phyloP scores from a whole-genome alignment of 345 rosid genomes.

The Citrus maxima region DNA sequence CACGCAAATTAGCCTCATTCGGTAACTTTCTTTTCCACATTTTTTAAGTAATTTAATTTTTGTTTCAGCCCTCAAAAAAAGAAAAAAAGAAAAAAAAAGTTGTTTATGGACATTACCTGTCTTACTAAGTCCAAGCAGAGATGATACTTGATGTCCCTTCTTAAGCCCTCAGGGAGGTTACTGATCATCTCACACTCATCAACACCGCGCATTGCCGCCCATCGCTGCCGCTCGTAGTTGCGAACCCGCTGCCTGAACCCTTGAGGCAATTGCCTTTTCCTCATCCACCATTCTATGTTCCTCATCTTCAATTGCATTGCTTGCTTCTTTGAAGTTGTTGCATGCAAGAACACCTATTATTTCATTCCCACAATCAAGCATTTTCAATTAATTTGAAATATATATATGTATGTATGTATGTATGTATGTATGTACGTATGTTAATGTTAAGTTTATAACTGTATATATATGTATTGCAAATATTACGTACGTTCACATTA shows the following conservation, averaged over 20 bases:
- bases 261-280: slow-evolving; percentile 71
- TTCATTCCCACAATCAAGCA: background rate
- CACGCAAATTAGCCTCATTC: background rate
- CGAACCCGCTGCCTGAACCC: slow-evolving; percentile 90
- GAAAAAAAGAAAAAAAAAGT: no score
- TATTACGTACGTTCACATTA: no score
- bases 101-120: slow-evolving; percentile 43
- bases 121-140: slow-evolving; percentile 88
- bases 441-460: no score
- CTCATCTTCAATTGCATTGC: slow-evolving; percentile 98
- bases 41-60: background rate
- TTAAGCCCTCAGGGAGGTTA: slow-evolving; percentile 84
- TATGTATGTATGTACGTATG: no score
- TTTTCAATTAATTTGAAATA: no score
- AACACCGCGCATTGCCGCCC: slow-evolving; percentile 99
- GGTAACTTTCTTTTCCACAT: no score
- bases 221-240: slow-evolving; percentile 83
- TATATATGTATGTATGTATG: rapidly evolving
- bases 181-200: slow-evolving; percentile 85
- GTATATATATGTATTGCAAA: no score
- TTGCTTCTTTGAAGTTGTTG: slow-evolving; percentile 94
- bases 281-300: slow-evolving; percentile 99
- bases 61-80: background rate
- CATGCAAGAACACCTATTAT: slow-evolving; percentile 72
- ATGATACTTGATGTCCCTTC: slow-evolving; percentile 96